Base-by-base conservation (phyloP, 2,329 filamentous ascomycete genomes). In the Mycosphaerella sp. region DNA sequence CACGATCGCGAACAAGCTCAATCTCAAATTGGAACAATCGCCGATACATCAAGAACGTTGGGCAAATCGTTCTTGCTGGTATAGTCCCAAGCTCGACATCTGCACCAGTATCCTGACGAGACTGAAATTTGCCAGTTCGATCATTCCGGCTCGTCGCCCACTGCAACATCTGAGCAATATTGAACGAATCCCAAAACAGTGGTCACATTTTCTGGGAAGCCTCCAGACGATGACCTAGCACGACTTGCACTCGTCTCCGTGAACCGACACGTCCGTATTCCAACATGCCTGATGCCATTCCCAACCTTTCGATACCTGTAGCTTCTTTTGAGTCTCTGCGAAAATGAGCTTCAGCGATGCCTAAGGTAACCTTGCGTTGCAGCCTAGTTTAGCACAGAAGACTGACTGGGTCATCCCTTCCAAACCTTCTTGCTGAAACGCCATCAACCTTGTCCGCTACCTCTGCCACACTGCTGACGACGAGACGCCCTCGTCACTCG, bases 381-480 rank as follows among this genome's bases (percentile, higher is more conserved):
- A 50, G 32, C 41, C 35, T 44, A 44, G 5, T 37, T 44, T 44
- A 21, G 47, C 14, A 32, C 39, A 28, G 2, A 10, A 18, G 18
- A 32, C 21, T 37, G 18, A 32, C 21, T 37, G 14, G 28, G 39
- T 17, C n/a, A 6, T 28, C 45, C 45, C 39, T 36, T 41, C 17
- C 36, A 30, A 40, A 49, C 37, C 39, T 49, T 49, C 10, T 16
- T 18, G 39, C 13, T 30, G 45, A 49, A 42, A 41, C 45, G 45
- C 36, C 21, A 32, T 32, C 27, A 16, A 35, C 46, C 46, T 43
- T 43, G 46, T 28, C 40, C 14, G n/a, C 39, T 32, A 34, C 37
- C 28, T 48, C 37, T 18, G 27, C 9, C 39, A 42, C 39, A 42
- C 17, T 34, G 37, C 45, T 49, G 45, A 49, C 45, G 45, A 49